A percentile compares a stretch with the other conserved stretches of the same genome.
These are phyloP conservation scores for Paramecium primaurelia DNA, from an alignment of 73 alveolate species.

Conservation along the genomic window DNA sequence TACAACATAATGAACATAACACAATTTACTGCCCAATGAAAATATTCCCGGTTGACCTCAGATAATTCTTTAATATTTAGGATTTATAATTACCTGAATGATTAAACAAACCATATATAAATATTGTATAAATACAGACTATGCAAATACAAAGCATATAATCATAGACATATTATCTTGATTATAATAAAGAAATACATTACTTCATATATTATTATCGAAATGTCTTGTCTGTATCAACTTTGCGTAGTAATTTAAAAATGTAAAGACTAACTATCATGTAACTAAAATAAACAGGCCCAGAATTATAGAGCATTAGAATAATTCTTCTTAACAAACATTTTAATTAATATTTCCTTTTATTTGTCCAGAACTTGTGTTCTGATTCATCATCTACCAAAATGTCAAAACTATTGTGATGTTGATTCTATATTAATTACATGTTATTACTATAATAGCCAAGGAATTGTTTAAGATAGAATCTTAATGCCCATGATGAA, in stretches of 20 bases:
- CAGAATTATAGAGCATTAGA: not conserved
- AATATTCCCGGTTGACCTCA: not conserved
- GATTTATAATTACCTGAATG: not conserved
- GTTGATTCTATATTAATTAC: not conserved
- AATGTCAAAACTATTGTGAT: constrained; percentile 1
- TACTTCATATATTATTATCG: not conserved
- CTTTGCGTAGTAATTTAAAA: not conserved
- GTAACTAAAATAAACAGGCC: constrained; percentile 28
- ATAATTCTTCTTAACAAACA: not conserved
- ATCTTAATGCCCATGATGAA: not conserved
- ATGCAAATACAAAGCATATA: not conserved
- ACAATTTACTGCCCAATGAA: constrained; percentile 43
- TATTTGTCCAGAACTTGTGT: not conserved
- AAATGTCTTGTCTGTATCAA: not conserved
- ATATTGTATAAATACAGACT: not conserved
- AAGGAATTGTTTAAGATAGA: not conserved
- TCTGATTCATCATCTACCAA: constrained; percentile 18
- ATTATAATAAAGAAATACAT: not conserved
- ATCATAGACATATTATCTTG: not conserved
- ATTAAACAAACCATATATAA: not conserved
- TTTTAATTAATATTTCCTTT: not conserved
- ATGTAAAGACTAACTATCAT: constrained; percentile 19
- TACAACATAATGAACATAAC: not conserved
- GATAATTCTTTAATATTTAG: not conserved
- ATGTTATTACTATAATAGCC: not conserved